Evolutionary conservation across 2,329 filamentous ascomycete genomes (phyloP).

Genomic region (Zymoseptoria tritici): DNA sequence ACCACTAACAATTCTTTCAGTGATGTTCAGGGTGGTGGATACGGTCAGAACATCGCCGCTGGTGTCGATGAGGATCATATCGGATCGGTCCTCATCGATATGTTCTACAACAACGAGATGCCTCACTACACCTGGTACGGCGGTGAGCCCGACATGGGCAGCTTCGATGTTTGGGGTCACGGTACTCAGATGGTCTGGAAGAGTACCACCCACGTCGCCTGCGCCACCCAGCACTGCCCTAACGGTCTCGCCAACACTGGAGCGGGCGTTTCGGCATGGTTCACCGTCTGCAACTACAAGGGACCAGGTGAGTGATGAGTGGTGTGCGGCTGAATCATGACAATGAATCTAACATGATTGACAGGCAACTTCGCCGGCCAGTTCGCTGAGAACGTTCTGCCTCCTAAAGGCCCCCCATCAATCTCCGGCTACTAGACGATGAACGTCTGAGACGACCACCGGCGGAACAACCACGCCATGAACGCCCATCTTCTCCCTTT

Average conservation of each 20-base stretch:
- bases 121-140: constrained; percentile 54
- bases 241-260: constrained; percentile 44
- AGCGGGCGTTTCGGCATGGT: constrained; percentile 47
- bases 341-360: constrained; percentile 1
- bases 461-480: neutral
- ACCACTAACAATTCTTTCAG: constrained; percentile 36
- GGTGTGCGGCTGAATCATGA: neutral
- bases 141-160: constrained; percentile 50
- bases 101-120: constrained; percentile 85
- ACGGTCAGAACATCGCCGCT: constrained; percentile 89
- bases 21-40: constrained; percentile 53
- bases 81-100: constrained; percentile 63
- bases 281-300: constrained; percentile 84
- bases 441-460: constrained; percentile 1
- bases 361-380: constrained; percentile 49
- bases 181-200: constrained; percentile 72
- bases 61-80: constrained; percentile 51
- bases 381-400: constrained; percentile 47
- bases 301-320: constrained; percentile 54
- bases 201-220: constrained; percentile 54
- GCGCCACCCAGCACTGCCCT: constrained; percentile 50
- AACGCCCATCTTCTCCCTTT: neutral
- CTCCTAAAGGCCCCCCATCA: constrained; percentile 31
- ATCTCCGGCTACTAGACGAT: neutral
- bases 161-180: constrained; percentile 64